Evolutionary conservation across 371 early-diverging fungal genomes (phyloP).

Genomic region (Mortierella polycephala): DNA sequence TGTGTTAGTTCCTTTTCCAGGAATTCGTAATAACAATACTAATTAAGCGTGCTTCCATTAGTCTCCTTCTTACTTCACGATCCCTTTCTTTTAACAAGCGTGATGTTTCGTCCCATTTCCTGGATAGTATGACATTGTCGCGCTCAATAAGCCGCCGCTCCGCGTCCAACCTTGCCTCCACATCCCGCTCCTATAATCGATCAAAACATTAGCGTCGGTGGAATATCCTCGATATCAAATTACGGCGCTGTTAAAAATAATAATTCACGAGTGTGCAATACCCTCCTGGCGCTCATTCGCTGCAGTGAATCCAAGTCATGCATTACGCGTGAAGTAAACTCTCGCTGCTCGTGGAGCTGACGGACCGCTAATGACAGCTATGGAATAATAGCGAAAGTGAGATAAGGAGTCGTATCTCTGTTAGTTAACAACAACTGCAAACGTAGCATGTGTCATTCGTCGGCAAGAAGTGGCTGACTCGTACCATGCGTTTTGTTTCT

Average conservation of each 20-base stretch:
- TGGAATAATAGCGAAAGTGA: neutral
- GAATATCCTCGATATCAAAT: neutral
- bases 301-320: slow-evolving; percentile 30
- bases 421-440: neutral
- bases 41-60: too few relatives aligned
- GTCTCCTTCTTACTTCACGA: slow-evolving; percentile 21
- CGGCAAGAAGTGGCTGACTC: neutral
- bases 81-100: slow-evolving; percentile 22
- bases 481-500: slow-evolving; percentile 33
- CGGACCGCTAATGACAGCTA: slow-evolving; percentile 31
- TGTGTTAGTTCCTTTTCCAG: too few relatives aligned
- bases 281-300: slow-evolving; percentile 28
- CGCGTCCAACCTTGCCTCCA: slow-evolving; percentile 29
- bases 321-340: slow-evolving; percentile 6
- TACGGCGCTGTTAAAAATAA: neutral
- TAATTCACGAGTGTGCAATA: neutral
- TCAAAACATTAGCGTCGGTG: neutral
- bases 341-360: slow-evolving; percentile 31
- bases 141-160: slow-evolving; percentile 28
- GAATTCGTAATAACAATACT: too few relatives aligned
- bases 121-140: slow-evolving; percentile 17
- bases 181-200: slow-evolving; percentile 27
- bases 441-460: neutral
- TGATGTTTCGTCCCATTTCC: slow-evolving; percentile 26
- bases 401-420: neutral